Conservation (phyloP, 1,139 yeast species). For the Kodamaea fungicola region DNA sequence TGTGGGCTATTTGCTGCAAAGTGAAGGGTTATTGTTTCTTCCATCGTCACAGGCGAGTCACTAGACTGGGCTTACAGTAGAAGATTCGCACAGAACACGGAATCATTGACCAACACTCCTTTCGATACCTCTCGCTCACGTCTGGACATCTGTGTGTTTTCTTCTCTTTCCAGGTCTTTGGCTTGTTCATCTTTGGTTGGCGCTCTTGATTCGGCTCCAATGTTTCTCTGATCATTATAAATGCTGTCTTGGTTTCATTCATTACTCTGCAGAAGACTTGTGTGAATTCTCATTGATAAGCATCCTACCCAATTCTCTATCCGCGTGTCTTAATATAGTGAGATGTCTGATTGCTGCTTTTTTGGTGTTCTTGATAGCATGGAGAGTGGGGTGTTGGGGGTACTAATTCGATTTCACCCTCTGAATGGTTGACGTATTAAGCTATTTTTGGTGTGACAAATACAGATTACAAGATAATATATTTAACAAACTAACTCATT, state of each 20-base stretch:
- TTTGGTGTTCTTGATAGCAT: slow-evolving; percentile 32
- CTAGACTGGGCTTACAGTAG: slow-evolving; percentile 26
- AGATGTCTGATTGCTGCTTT: slow-evolving; percentile 38
- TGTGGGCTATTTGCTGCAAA: slow-evolving; percentile 39
- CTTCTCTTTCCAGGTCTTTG: slow-evolving; percentile 22
- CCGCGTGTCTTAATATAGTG: slow-evolving; percentile 35
- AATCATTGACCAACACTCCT: slow-evolving; percentile 5
- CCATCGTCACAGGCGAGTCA: slow-evolving; percentile 26
- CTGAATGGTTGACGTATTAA: too few relatives aligned
- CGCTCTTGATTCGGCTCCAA: slow-evolving; percentile 26
- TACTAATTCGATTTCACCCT: slow-evolving; percentile 28
- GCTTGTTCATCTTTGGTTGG: slow-evolving; percentile 39
- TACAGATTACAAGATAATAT: too few relatives aligned
- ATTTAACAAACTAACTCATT: too few relatives aligned
- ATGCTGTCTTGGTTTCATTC: slow-evolving; percentile 28
- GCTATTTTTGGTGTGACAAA: too few relatives aligned
- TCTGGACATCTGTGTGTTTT: slow-evolving; percentile 23
- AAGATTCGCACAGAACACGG: background rate
- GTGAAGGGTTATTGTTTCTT: slow-evolving; percentile 29
- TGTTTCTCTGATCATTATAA: slow-evolving; percentile 29
- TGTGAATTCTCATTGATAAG: slow-evolving; percentile 20
- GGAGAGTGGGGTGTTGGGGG: slow-evolving; percentile 31
- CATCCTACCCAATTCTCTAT: slow-evolving; percentile 24
- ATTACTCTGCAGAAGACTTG: slow-evolving; percentile 26
- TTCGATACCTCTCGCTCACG: slow-evolving; percentile 29